A percentile compares a stretch with the other conserved stretches of the same genome.
Evolutionary conservation across 1,139 yeast species (phyloP).

Genomic region (Geotrichum australiense): DNA sequence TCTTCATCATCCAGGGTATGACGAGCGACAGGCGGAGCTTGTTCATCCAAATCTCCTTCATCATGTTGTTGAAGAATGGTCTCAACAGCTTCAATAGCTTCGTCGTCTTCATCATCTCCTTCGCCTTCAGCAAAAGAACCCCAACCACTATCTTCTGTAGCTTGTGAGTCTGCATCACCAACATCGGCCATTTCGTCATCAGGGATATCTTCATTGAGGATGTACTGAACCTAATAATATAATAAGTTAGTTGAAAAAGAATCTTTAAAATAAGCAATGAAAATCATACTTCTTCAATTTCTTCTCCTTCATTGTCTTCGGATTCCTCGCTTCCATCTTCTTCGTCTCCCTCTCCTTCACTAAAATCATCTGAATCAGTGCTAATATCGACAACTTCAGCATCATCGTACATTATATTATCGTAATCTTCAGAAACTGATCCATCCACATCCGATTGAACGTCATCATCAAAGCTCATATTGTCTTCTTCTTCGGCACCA

Average conservation of each 20-base stretch:
- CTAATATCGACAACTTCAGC: constrained; percentile 19
- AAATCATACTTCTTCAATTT: constrained; percentile 3
- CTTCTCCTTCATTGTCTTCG: constrained; percentile 20
- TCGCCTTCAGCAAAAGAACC: constrained; percentile 30
- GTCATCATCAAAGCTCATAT: constrained; percentile 29
- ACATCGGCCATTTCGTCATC: constrained; percentile 13
- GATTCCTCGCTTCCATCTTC: constrained; percentile 22
- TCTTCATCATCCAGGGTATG: constrained; percentile 5
- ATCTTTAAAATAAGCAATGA: neutral
- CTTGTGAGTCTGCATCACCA: constrained; percentile 22
- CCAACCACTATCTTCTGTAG: constrained; percentile 30
- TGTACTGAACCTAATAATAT: constrained; percentile 8
- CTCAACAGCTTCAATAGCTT: constrained; percentile 24
- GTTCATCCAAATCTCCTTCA: constrained; percentile 19
- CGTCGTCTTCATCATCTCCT: constrained; percentile 28
- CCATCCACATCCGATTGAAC: constrained; percentile 32
- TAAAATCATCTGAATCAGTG: constrained; percentile 21
- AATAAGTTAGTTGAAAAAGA: neutral
- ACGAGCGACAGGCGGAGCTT: constrained; percentile 14
- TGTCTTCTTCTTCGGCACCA: constrained; percentile 29
- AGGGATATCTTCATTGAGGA: constrained; percentile 8
- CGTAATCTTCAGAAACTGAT: constrained; percentile 28
- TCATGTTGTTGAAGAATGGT: constrained; percentile 20
- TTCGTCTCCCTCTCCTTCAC: constrained; percentile 31
- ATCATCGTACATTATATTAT: constrained; percentile 33